Percentiles rank a stretch among this genome's conserved stretches.
Evolutionary conservation across 768 basidiomycete genomes (phyloP).

Genomic region (Calocera viscosa): DNA sequence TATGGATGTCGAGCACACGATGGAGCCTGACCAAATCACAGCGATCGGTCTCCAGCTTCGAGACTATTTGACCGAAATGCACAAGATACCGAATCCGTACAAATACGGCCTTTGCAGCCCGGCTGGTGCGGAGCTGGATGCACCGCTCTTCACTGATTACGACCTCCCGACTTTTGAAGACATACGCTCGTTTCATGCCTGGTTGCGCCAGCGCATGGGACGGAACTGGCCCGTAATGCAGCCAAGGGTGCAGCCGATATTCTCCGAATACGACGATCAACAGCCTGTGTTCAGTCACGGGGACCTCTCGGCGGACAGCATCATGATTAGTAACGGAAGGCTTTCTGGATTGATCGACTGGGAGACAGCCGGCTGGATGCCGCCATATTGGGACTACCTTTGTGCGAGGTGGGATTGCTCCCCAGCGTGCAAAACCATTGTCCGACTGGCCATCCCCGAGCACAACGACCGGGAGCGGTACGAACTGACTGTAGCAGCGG

Average conservation of each 20-base stretch:
- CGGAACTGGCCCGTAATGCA: not conserved
- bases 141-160: not conserved
- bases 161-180: not conserved
- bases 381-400: slow-evolving; percentile 28
- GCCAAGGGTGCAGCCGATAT: not conserved
- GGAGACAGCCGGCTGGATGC: slow-evolving; percentile 29
- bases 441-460: not conserved
- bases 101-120: not conserved
- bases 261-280: not conserved
- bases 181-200: not conserved
- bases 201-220: not conserved
- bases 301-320: not conserved
- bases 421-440: not conserved
- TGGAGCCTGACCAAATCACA: not conserved
- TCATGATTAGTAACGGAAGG: not conserved
- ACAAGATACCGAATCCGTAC: not conserved
- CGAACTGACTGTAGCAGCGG: not conserved
- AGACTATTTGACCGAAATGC: not conserved
- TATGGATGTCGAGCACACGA: not conserved
- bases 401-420: not conserved
- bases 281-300: not conserved
- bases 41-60: not conserved
- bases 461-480: not conserved
- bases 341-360: slow-evolving; percentile 27
- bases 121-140: not conserved